Base-by-base conservation (phyloP, 495 filamentous ascomycete genomes). In the Penicillium waksmanii region DNA sequence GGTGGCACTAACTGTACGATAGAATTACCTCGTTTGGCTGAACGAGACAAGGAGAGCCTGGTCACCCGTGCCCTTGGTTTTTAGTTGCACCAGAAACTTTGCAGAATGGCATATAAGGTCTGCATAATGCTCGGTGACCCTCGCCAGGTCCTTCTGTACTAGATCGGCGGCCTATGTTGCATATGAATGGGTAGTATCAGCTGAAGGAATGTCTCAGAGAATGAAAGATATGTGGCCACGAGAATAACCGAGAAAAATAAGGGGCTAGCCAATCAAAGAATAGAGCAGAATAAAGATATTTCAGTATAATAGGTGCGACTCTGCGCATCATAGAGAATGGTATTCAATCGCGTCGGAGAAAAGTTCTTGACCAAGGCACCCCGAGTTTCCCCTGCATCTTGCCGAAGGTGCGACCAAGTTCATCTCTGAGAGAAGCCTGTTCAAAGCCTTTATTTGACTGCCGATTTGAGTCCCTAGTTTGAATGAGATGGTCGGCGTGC, bases 11-110 rank as follows among this genome's bases (percentile, higher is more conserved):
- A 64, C 58, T 11, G 65, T 63, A 36, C 58, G 55, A 35, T 58
- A 69, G 46, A 69, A 62, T 33, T 72, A 66, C 8, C 58, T 56
- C 27, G 57, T 50, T 23, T 72, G 64, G 15, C 60, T 69, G 7
- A 72, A 51, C 5, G 62, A 58, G 2, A 60, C 62, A n/a, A 72
- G 56, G 11, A 67, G 36, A 3, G 63, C 4, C 49, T 67, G 62
- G 9, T 57, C 60, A 1, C 64, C 64, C 40, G 67, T 17, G n/a
- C 62, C 61, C 46, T 71, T 72, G 53, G 60, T 59, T 12, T 61
- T 52, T 9, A 63, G 66, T 35, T 69, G 64, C 31, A 67, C 19
- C 11, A 54, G 60, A 8, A 63, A 69, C 1, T 64, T 48, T 19
- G 63, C 62, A 4, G 61, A 65, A 40, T 63, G 61, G 34, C 66